Evolutionary conservation across 805 yeast genomes (phyloP).

Genomic region (Wickerhamomyces strasburgensis): DNA sequence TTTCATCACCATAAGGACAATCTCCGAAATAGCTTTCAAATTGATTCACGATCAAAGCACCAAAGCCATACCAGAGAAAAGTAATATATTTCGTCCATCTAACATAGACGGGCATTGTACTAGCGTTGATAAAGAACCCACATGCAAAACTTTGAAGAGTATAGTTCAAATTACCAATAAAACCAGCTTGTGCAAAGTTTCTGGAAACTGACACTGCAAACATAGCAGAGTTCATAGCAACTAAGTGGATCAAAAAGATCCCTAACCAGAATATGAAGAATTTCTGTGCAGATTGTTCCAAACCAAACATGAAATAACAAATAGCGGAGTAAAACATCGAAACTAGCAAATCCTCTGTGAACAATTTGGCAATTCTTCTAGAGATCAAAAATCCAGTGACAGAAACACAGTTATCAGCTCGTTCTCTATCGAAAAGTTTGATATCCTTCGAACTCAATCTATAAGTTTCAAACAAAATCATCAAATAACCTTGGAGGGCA

Average conservation of each 20-base stretch:
- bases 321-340: conserved; percentile 55
- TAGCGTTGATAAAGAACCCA: conserved; percentile 74
- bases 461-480: conserved; percentile 54
- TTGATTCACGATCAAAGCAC: conserved; percentile 60
- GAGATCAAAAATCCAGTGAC: conserved; percentile 64
- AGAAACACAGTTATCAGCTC: conserved; percentile 63
- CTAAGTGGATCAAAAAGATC: conserved; percentile 50
- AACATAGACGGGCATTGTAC: conserved; percentile 76
- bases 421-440: conserved; percentile 61
- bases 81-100: conserved; percentile 79
- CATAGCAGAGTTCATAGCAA: conserved; percentile 54
- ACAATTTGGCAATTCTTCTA: conserved; percentile 59
- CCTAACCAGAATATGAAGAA: conserved; percentile 64
- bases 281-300: conserved; percentile 38
- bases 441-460: conserved; percentile 52
- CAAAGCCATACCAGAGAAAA: conserved; percentile 75
- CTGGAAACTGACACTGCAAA: conserved; percentile 24
- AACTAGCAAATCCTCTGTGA: conserved; percentile 66
- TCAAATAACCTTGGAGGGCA: conserved; percentile 53
- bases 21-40: conserved; percentile 59
- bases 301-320: conserved; percentile 76
- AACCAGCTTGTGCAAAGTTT: conserved; percentile 22
- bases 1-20: conserved; percentile 37
- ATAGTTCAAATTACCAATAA: conserved; percentile 22
- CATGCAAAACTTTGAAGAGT: conserved; percentile 68